Percentiles rank a stretch among this genome's conserved stretches.
Evolutionary conservation across 495 filamentous ascomycete species (phyloP).

Genomic region (Penicillium cataractarum): DNA sequence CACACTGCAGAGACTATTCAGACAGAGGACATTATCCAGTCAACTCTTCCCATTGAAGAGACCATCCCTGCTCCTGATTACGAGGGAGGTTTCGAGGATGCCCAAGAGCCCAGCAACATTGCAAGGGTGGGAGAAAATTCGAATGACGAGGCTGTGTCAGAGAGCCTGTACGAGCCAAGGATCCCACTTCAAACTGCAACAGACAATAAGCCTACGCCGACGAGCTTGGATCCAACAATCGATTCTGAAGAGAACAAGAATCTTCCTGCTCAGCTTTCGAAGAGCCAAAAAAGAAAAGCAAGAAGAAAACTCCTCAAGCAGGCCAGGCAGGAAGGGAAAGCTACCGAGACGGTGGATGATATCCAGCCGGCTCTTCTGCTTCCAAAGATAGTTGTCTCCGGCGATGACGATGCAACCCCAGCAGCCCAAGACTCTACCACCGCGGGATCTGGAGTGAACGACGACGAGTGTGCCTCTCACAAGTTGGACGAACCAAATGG

Average conservation of each 20-base stretch:
- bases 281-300: neutral
- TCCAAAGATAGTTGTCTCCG: neutral
- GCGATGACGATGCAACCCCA: neutral
- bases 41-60: neutral
- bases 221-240: neutral
- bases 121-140: neutral
- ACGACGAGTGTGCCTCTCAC: neutral
- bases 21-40: neutral
- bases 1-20: neutral
- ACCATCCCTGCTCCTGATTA: neutral
- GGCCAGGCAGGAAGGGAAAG: neutral
- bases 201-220: neutral
- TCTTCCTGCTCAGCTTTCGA: neutral
- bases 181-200: neutral
- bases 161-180: neutral
- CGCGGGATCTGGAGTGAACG: neutral
- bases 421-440: neutral
- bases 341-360: neutral
- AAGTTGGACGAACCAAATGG: neutral
- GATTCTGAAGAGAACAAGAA: neutral
- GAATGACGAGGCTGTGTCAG: neutral
- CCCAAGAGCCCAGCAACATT: neutral
- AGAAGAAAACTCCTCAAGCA: neutral
- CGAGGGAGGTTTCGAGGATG: neutral
- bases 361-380: neutral